These are phyloP conservation scores for Gypsophila paniculata DNA, from an alignment of 179 eudicot species.

Conservation along the genomic window DNA sequence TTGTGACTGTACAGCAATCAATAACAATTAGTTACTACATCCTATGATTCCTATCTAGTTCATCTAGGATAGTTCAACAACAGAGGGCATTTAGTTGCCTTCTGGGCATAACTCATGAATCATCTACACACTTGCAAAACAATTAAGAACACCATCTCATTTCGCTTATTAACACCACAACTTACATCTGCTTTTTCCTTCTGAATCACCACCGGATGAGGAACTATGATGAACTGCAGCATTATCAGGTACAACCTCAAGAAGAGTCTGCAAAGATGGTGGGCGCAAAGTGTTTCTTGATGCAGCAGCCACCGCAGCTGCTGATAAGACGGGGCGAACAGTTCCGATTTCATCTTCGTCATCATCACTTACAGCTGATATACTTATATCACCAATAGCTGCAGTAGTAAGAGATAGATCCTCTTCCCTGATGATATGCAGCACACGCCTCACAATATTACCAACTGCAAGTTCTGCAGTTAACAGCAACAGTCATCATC, in stretches of 20 bases:
- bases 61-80: no score
- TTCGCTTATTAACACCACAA: conserved; percentile 5
- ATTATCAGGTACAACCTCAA: conserved; percentile 79
- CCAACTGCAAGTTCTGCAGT: conserved; percentile 96
- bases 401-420: conserved; percentile 82
- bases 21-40: background rate
- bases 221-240: conserved; percentile 59
- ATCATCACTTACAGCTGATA: conserved; percentile 75
- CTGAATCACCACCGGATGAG: conserved; percentile 96
- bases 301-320: conserved; percentile 87
- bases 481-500: background rate
- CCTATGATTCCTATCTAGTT: no score
- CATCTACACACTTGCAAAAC: conserved; percentile 5
- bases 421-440: conserved; percentile 91
- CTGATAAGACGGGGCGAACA: conserved; percentile 65
- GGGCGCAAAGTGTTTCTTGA: conserved; percentile 85
- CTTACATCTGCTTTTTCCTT: conserved; percentile 91
- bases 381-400: conserved; percentile 66
- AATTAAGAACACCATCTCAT: background rate
- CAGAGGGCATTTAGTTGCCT: background rate
- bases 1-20: background rate
- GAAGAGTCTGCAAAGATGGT: conserved; percentile 94
- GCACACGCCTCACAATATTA: conserved; percentile 84
- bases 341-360: conserved; percentile 46
- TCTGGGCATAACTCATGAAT: background rate